Evolutionary conservation across 371 early-diverging fungal species (phyloP), one percentile per base, ranked within the genome.

Genomic region (Mortierella sp.): DNA sequence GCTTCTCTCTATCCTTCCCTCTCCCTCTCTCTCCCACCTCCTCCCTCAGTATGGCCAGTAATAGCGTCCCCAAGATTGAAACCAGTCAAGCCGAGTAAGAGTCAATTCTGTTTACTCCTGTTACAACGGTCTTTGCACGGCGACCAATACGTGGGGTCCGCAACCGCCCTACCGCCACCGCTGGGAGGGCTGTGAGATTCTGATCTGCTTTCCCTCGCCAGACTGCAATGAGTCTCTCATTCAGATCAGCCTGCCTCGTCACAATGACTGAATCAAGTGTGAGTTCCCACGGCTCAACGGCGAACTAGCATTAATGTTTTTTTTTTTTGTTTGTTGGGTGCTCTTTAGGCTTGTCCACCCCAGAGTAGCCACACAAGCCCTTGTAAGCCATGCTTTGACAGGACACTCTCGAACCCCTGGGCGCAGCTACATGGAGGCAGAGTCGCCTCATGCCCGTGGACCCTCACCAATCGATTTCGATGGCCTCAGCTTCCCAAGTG

Each of bases 401-500:
- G 76, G 76, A 47, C 69, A 70, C 48, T 69, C 76, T 2, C 50
- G 38, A 9, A 54, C 53, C 26, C 27, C 39, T n/a, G 70, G 69
- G 42, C 53, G 59, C 16, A 69, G 66, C 54, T 76, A 76, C 49
- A 63, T 65, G 58, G 47, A 55, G 10, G 49, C 58, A 53, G 66
- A 65, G 58, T 67, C 74, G 3, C 69, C 66, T 28, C 65, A 69
- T 28, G 57, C 58, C 31, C 61, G 76, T 13, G 41, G 48, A 52
- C 27, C 43, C 21, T 61, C 76, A 8, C 76, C 76, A 1, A 76
- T 76, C 21, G 70, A 68, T 31, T 76, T 76, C 61, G 76, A 76
- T 19, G 76, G 76, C 19, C 70, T 76, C 31, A 76, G 76, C 30
- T 76, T 69, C 52, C 76, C 76, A 9, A 76, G 76, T 76, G 63